Evolutionary conservation across 495 filamentous ascomycete species (phyloP), one percentile per base, ranked within the genome.

Genomic region (Hyaloscypha hepaticicola): DNA sequence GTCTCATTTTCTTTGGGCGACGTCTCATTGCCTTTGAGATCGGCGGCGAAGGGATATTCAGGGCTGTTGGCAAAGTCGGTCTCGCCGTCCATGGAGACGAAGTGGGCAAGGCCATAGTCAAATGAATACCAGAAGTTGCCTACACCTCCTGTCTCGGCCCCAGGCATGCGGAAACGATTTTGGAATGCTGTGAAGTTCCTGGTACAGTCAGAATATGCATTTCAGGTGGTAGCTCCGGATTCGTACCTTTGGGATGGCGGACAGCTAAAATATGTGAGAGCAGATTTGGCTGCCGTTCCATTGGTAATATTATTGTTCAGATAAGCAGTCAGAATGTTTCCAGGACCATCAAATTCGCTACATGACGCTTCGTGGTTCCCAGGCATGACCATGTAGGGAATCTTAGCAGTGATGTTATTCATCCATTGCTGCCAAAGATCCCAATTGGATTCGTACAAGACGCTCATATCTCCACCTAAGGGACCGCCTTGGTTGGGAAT

Each of bases 111-210:
- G 60, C 83, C 83, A 61, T 84, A 80, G 53, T 85, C 81, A 71
- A 84, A 85, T 1, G 80, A 83, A 70, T 85, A 85, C 83, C 83
- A 85, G 72, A 85, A 83, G 75, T 81, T 83, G 14, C 75, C 69
- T 1, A 78, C 76, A 3, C 74, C 74, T 1, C 78, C 79, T 4
- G 74, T 62, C 52, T 81, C 78, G 3, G 73, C 67, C 0, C 55
- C 69, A 0, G 81, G 80, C 81, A 84, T 83, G n/a, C 76, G 74
- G 70, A 80, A 85, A n/a, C 69, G 70, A 52, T 76, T 60, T 50
- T 69, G 66, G 60, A 66, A 76, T n/a, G 69, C 72, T 21, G 74
- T 76, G 66, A 73, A 76, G 62, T 76, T 76, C 38, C 72, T 73
- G 41, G 27, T 16, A 14, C 29, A 33, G 45, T 53, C 34, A 61